Conservation (phyloP, 106 monocot species). For the Platanthera guangdongensis region DNA sequence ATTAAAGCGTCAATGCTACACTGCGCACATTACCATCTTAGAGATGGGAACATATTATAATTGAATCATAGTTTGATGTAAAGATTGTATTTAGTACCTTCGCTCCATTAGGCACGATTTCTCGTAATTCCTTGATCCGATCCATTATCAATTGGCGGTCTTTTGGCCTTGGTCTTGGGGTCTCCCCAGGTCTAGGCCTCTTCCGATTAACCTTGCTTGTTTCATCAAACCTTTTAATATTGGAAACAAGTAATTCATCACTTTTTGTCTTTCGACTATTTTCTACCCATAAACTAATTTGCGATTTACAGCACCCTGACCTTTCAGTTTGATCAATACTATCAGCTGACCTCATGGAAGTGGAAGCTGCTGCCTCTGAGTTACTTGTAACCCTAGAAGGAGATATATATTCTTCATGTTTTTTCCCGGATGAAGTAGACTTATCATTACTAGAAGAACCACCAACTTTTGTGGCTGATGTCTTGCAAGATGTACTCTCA, state of each 20-base stretch:
- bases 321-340: constrained; percentile 27
- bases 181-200: constrained; percentile 75
- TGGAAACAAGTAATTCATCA: constrained; percentile 27
- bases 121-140: constrained; percentile 86
- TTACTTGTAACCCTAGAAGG: constrained; percentile 13
- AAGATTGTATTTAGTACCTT: constrained; percentile 41
- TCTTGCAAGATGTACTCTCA: constrained; percentile 4
- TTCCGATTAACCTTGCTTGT: constrained; percentile 48
- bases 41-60: not conserved
- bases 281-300: constrained; percentile 66
- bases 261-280: constrained; percentile 29
- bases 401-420: constrained; percentile 3
- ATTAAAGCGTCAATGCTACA: constrained; percentile 87
- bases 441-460: constrained; percentile 7
- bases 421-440: constrained; percentile 6
- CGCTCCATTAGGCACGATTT: constrained; percentile 85
- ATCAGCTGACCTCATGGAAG: constrained; percentile 23
- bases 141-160: constrained; percentile 98
- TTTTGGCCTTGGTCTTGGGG: constrained; percentile 77
- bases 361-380: constrained; percentile 19
- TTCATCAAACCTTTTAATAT: constrained; percentile 26
- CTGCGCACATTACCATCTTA: constrained; percentile 24
- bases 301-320: constrained; percentile 41
- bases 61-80: not conserved
- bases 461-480: not conserved